A percentile compares a stretch with the other conserved stretches of the same genome.
Evolutionary conservation across 345 rosid genomes (phyloP).

Genomic region (Linum usitatissimum): DNA sequence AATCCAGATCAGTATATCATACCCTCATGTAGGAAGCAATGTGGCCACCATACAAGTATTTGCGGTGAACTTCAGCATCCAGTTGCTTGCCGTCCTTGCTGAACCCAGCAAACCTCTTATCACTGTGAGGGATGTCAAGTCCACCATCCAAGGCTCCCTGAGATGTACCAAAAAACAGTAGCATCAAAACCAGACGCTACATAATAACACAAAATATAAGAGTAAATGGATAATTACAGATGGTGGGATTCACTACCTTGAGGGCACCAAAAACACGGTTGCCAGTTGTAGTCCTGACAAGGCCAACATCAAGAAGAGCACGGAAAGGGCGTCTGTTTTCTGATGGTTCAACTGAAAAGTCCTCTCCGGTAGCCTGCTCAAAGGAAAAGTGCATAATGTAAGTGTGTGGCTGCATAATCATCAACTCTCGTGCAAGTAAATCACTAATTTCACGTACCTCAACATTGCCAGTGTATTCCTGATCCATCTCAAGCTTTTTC

Average conservation of each 20-base stretch:
- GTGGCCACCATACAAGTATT: conserved; percentile 72
- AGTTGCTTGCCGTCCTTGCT: conserved; percentile 56
- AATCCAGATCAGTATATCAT: conserved; percentile 3
- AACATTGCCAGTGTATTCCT: conserved; percentile 50
- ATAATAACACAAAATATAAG: not conserved
- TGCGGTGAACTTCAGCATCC: conserved; percentile 69
- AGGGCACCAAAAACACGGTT: conserved; percentile 72
- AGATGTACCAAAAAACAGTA: not conserved
- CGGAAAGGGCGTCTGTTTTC: conserved; percentile 66
- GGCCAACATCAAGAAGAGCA: conserved; percentile 76
- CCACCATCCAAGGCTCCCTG: conserved; percentile 93
- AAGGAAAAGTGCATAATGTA: not conserved
- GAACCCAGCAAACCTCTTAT: conserved; percentile 81
- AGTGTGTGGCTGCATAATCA: not conserved
- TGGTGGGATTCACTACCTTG: conserved; percentile 32
- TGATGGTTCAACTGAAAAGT: conserved; percentile 57
- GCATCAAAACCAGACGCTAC: not conserved
- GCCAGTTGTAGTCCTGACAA: conserved; percentile 61
- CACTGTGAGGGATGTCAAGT: conserved; percentile 73
- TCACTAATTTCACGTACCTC: conserved; percentile 31
- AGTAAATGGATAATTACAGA: not conserved
- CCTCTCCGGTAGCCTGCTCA: conserved; percentile 68
- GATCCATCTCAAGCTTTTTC: conserved; percentile 59
- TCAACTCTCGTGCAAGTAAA: not conserved
- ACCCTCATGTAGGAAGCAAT: conserved; percentile 77